phyloP scores from a whole-genome alignment of 164 flowering plant genomes.

The Buxus sempervirens region DNA sequence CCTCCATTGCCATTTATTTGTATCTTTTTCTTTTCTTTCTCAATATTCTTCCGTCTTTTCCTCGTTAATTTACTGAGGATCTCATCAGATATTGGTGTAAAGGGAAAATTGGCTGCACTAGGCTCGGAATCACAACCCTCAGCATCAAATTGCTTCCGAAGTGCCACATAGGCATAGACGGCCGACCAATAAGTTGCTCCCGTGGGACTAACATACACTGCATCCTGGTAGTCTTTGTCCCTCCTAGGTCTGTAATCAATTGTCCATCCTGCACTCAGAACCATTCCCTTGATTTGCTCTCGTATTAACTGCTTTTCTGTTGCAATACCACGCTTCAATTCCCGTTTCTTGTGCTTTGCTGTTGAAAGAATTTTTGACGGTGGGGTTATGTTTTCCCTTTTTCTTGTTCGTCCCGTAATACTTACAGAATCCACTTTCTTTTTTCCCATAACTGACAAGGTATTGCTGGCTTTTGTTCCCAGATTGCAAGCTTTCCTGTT shows the following conservation, averaged over 20 bases:
- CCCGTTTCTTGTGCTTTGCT: constrained; percentile 25
- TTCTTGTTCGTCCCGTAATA: constrained; percentile 14
- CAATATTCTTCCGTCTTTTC: constrained; percentile 18
- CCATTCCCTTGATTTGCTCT: constrained; percentile 57
- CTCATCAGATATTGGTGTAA: constrained; percentile 51
- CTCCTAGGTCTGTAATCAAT: constrained; percentile 74
- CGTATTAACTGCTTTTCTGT: constrained; percentile 69
- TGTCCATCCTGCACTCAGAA: constrained; percentile 66
- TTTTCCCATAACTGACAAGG: constrained; percentile 23
- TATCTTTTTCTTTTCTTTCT: constrained; percentile 20
- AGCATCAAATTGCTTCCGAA: constrained; percentile 48
- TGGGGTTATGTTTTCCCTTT: constrained; percentile 23
- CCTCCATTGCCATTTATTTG: background rate
- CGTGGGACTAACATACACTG: constrained; percentile 56
- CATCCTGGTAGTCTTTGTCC: constrained; percentile 71
- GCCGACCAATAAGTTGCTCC: constrained; percentile 78
- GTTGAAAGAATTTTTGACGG: constrained; percentile 19
- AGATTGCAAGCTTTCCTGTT: constrained; percentile 7
- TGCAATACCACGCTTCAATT: constrained; percentile 50
- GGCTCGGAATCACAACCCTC: constrained; percentile 29
- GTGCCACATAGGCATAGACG: constrained; percentile 70
- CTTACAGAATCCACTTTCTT: constrained; percentile 14
- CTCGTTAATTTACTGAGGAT: constrained; percentile 30
- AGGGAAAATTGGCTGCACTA: constrained; percentile 25
- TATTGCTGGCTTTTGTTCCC: constrained; percentile 18